These are phyloP conservation scores for Brettanomyces custersianus DNA, from an alignment of 805 yeast species.

Conservation along the genomic window DNA sequence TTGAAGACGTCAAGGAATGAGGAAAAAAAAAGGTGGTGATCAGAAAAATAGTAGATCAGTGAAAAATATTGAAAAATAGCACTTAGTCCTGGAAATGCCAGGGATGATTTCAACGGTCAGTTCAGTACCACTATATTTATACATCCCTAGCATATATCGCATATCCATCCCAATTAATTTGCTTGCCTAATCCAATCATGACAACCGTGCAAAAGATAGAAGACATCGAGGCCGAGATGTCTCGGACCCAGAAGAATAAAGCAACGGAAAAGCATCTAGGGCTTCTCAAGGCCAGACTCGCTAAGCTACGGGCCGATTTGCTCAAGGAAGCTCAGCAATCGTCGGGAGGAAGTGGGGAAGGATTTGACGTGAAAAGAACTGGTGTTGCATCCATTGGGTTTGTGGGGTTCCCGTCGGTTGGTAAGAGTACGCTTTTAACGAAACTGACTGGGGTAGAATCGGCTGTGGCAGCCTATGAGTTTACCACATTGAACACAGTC, in stretches of 20 bases:
- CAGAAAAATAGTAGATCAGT: constrained; percentile 47
- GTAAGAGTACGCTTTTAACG: constrained; percentile 76
- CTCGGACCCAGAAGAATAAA: constrained; percentile 95
- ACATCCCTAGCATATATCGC: too few species aligned
- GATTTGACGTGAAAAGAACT: constrained; percentile 97
- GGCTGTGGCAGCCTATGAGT: constrained; percentile 97
- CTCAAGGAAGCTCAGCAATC: constrained; percentile 64
- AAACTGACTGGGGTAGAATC: constrained; percentile 93
- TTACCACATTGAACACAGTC: constrained; percentile 94
- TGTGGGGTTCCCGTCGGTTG: constrained; percentile 97
- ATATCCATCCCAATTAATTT: too few species aligned
- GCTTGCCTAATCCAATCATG: too few species aligned
- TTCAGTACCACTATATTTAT: too few species aligned
- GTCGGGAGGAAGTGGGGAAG: constrained; percentile 89
- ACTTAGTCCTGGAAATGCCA: too few species aligned
- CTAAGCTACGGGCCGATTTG: constrained; percentile 88
- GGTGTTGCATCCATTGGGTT: constrained; percentile 98
- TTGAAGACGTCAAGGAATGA: not conserved
- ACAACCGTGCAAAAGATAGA: constrained; percentile 69
- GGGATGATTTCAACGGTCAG: too few species aligned
- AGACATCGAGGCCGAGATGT: constrained; percentile 96
- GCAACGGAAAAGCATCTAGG: constrained; percentile 97
- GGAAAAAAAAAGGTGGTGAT: not conserved
- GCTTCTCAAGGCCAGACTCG: constrained; percentile 91
- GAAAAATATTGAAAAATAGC: constrained; percentile 70